A percentile compares a stretch with the other conserved stretches of the same genome.
Conservation (phyloP, 495 filamentous ascomycete species). For the Podospora tetraspora region DNA sequence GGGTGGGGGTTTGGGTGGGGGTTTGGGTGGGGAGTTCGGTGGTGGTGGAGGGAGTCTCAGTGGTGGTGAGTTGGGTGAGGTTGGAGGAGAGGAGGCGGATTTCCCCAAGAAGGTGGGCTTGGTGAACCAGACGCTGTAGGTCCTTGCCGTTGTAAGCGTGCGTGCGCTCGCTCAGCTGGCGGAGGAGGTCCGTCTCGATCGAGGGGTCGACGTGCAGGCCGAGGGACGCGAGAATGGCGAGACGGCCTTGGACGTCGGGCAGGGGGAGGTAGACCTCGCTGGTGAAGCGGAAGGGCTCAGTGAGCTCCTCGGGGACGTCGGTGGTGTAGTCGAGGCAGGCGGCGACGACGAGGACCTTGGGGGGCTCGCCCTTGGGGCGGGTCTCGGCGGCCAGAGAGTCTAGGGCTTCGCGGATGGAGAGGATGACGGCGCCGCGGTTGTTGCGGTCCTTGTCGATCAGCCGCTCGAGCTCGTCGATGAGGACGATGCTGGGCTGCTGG, state of each 20-base stretch:
- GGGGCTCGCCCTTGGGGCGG: conserved; percentile 29
- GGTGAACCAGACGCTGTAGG: conserved; percentile 39
- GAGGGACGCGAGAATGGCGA: conserved; percentile 63
- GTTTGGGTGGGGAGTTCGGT: conserved; percentile 8
- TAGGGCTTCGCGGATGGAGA: conserved; percentile 48
- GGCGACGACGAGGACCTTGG: conserved; percentile 59
- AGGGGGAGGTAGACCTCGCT: conserved; percentile 75
- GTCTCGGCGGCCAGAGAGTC: conserved; percentile 42
- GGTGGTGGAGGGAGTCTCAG: neutral
- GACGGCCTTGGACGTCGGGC: conserved; percentile 65
- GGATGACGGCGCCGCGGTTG: conserved; percentile 43
- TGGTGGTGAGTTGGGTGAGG: neutral
- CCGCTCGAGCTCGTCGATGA: conserved; percentile 76
- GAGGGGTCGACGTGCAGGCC: conserved; percentile 33
- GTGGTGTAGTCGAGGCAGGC: conserved; percentile 67
- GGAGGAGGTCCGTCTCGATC: conserved; percentile 34
- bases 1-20: neutral
- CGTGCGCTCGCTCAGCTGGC: conserved; percentile 44
- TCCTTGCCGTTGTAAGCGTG: conserved; percentile 52
- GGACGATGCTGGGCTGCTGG: conserved; percentile 71
- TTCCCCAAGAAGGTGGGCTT: conserved; percentile 31
- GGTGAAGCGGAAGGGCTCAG: conserved; percentile 59
- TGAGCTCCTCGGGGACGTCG: conserved; percentile 68
- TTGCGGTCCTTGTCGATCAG: conserved; percentile 61
- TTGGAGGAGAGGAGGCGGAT: conserved; percentile 18